A percentile compares a stretch with the other conserved stretches of the same genome.
phyloP scores from a whole-genome alignment of 148 eudicot genomes.

The Arctostaphylos glauca region DNA sequence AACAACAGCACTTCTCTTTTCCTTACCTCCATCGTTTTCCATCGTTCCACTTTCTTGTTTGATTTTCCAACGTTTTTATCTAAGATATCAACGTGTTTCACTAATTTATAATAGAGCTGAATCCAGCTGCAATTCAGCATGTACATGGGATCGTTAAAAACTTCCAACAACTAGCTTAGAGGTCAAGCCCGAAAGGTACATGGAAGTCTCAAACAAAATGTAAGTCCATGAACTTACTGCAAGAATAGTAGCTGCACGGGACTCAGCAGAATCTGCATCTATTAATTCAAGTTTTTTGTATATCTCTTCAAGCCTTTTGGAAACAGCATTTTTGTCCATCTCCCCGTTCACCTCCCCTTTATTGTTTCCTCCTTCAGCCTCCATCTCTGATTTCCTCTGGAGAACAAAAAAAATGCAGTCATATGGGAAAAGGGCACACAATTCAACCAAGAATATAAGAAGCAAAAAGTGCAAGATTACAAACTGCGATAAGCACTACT shows the following conservation, averaged over 20 bases:
- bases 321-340: conserved; percentile 49
- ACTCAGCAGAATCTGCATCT: conserved; percentile 93
- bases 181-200: neutral
- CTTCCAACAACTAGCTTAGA: conserved; percentile 1
- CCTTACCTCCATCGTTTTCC: neutral
- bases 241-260: conserved; percentile 95
- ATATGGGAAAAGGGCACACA: neutral
- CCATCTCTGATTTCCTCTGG: conserved; percentile 65
- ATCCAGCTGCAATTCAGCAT: neutral
- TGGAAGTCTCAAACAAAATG: neutral
- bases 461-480: neutral
- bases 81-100: neutral
- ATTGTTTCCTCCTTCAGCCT: conserved; percentile 49
- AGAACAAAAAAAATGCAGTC: conserved; percentile 18
- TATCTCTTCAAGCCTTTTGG: conserved; percentile 73
- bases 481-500: conserved; percentile 7
- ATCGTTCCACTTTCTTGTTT: neutral
- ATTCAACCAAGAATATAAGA: neutral
- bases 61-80: neutral
- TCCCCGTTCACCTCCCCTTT: conserved; percentile 44
- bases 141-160: neutral
- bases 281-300: conserved; percentile 92
- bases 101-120: neutral
- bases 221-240: conserved; percentile 58
- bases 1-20: neutral